phyloP scores from a whole-genome alignment of 495 filamentous ascomycete genomes.

The Diplogelasinospora grovesii region DNA sequence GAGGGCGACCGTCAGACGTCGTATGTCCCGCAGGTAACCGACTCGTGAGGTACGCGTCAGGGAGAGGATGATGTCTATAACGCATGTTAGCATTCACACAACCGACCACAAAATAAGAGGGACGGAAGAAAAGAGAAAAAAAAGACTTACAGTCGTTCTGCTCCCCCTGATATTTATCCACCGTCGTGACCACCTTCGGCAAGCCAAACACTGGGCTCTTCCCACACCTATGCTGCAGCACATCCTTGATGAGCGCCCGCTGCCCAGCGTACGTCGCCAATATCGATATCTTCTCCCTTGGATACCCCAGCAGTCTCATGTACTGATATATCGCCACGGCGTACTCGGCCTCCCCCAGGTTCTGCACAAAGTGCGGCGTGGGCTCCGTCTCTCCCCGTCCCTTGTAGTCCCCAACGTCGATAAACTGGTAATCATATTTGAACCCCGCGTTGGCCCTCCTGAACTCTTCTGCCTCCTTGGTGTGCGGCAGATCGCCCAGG shows the following conservation, averaged over 20 bases:
- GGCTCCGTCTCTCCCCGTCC: constrained; percentile 83
- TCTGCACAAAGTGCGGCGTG: constrained; percentile 95
- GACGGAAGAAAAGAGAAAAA: not conserved
- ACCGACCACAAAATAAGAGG: not conserved
- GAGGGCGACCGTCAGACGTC: constrained; percentile 92
- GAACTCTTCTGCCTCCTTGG: constrained; percentile 64
- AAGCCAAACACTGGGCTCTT: constrained; percentile 82
- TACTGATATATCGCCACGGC: constrained; percentile 93
- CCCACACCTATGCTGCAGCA: constrained; percentile 76
- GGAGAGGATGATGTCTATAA: constrained; percentile 81
- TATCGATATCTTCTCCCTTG: constrained; percentile 84
- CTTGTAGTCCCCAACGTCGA: constrained; percentile 93
- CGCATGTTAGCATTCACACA: constrained; percentile 7
- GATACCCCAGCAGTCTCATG: constrained; percentile 95
- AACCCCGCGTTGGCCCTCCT: constrained; percentile 84
- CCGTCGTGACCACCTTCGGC: constrained; percentile 84
- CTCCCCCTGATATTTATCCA: constrained; percentile 98
- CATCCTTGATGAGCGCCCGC: constrained; percentile 81
- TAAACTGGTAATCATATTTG: constrained; percentile 91
- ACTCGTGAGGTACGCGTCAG: constrained; percentile 80
- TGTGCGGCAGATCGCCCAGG: constrained; percentile 71
- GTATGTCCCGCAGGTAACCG: constrained; percentile 91
- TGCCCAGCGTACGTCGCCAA: constrained; percentile 95
- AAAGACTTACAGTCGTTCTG: constrained; percentile 88
- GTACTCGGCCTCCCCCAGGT: constrained; percentile 95